Percentiles rank a stretch among this genome's conserved stretches.
These are phyloP conservation scores for Phalaenopsis hybrid DNA, from an alignment of 116 monocot species.

Conservation along the genomic window DNA sequence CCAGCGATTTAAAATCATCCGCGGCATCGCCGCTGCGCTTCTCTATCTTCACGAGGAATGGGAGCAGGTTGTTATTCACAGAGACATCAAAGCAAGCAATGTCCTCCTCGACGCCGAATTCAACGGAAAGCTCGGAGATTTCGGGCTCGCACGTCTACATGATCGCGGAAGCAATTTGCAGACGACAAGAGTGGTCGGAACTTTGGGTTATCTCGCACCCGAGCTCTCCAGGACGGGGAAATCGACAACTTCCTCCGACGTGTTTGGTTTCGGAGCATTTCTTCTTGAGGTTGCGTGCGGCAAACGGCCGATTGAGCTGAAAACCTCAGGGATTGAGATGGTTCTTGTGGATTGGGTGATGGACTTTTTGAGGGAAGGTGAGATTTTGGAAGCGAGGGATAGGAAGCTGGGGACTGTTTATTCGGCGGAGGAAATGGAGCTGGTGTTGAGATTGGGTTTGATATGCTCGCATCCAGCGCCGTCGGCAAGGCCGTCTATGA, in stretches of 20 bases:
- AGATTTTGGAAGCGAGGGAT: slow-evolving; percentile 6
- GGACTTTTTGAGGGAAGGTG: background rate
- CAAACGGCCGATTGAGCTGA: slow-evolving; percentile 7
- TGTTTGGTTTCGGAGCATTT: slow-evolving; percentile 9
- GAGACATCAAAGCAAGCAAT: slow-evolving; percentile 22
- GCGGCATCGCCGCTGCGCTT: slow-evolving; percentile 20
- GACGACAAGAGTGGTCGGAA: slow-evolving; percentile 9
- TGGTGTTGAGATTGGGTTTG: slow-evolving; percentile 8
- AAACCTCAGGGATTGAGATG: slow-evolving; percentile 5
- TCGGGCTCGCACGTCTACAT: slow-evolving; percentile 5
- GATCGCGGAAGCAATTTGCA: slow-evolving; percentile 6
- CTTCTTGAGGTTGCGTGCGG: slow-evolving; percentile 9
- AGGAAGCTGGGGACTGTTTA: background rate
- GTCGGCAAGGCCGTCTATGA: slow-evolving; percentile 8
- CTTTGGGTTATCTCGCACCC: slow-evolving; percentile 3
- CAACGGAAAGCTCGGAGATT: slow-evolving; percentile 16
- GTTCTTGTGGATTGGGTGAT: slow-evolving; percentile 7
- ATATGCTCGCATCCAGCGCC: slow-evolving; percentile 4
- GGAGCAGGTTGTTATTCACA: slow-evolving; percentile 20
- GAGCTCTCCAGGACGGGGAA: slow-evolving; percentile 6
- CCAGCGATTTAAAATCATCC: slow-evolving; percentile 17
- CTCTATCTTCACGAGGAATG: slow-evolving; percentile 22
- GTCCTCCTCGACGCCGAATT: slow-evolving; percentile 13
- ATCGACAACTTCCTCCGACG: slow-evolving; percentile 6
- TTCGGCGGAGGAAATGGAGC: background rate